These are phyloP conservation scores for Backusella liffmaniae DNA, from an alignment of 192 early-diverging fungal genomes.

Conservation along the genomic window DNA sequence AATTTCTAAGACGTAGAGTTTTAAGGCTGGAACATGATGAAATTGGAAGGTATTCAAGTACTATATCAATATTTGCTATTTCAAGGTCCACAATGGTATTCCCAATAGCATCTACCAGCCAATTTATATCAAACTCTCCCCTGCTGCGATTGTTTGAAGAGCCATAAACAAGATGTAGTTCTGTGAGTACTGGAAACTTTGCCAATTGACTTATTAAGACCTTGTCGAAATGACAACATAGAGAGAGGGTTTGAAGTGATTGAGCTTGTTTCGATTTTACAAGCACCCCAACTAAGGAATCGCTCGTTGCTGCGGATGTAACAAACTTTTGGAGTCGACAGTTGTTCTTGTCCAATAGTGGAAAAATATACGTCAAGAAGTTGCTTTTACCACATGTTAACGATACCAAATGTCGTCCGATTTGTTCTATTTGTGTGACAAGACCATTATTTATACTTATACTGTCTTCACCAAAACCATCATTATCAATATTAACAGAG, in stretches of 20 bases:
- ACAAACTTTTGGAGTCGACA: background rate
- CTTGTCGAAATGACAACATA: too few species aligned
- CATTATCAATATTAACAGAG: background rate
- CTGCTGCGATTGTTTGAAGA: too few species aligned
- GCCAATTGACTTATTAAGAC: too few species aligned
- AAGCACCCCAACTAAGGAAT: background rate
- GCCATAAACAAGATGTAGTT: too few species aligned
- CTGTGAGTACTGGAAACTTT: too few species aligned
- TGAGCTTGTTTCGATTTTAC: background rate
- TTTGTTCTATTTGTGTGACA: background rate
- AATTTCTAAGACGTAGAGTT: background rate
- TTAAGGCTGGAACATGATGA: background rate
- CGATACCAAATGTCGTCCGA: background rate
- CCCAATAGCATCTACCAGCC: background rate
- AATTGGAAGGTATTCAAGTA: background rate
- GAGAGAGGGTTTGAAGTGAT: background rate
- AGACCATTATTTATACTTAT: background rate
- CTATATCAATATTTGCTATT: background rate
- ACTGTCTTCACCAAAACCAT: background rate
- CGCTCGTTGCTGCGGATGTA: background rate
- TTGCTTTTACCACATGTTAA: background rate
- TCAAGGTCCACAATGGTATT: background rate
- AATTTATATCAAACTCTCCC: background rate
- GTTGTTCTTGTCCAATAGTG: background rate
- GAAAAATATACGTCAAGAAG: background rate